These are phyloP conservation scores for Lepidium aucheri DNA, from an alignment of 345 rosid species.

Conservation along the genomic window DNA sequence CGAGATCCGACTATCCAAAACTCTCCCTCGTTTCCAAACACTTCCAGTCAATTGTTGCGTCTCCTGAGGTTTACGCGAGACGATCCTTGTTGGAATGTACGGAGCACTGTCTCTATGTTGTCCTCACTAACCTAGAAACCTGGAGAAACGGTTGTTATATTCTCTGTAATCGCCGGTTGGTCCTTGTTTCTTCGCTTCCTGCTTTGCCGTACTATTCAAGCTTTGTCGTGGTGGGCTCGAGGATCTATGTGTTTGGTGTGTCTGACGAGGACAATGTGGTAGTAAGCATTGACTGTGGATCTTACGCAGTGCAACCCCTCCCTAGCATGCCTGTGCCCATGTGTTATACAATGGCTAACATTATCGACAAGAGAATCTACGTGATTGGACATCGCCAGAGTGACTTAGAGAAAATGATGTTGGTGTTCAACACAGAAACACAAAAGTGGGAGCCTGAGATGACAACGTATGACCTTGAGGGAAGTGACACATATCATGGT, in stretches of 20 bases:
- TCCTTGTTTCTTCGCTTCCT: not conserved
- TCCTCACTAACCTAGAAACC: not conserved
- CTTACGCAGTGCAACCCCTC: not conserved
- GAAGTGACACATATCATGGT: not conserved
- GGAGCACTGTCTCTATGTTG: not conserved
- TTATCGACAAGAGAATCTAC: not conserved
- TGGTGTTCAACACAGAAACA: not conserved
- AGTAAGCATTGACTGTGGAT: not conserved
- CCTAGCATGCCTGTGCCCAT: not conserved
- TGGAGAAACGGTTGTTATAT: not conserved
- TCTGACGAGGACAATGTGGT: too few species aligned
- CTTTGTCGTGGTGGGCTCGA: not conserved
- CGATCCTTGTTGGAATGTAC: not conserved
- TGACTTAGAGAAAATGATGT: not conserved
- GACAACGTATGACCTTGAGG: not conserved
- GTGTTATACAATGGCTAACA: not conserved
- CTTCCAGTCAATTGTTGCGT: too few species aligned
- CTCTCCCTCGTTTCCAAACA: too few species aligned
- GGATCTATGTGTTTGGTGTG: not conserved
- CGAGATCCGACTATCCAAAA: too few species aligned
- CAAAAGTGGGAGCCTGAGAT: not conserved
- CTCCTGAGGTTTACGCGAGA: not conserved
- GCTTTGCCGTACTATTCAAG: not conserved
- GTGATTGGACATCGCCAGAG: not conserved
- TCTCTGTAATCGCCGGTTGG: not conserved